Evolutionary conservation across 1,284 basidiomycete genomes (phyloP), one percentile per base, ranked within the genome.

Genomic region (Coniferiporia weirii): DNA sequence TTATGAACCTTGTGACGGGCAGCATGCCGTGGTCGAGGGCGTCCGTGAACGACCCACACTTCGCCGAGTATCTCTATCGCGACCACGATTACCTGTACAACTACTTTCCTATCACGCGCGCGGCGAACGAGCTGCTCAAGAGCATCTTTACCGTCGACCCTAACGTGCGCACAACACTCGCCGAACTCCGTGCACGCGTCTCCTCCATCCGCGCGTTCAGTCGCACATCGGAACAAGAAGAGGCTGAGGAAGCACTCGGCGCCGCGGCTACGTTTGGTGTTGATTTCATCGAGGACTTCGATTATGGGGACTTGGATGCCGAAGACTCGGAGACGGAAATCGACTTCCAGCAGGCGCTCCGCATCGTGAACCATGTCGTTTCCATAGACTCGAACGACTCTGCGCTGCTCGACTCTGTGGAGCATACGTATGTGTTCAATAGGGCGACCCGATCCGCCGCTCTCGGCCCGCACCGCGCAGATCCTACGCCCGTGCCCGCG

Each of bases 1-100:
- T 99, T 51, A 87, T 98, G 71, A 98, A 98, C 73, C 84, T 99
- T 57, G 89, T 93, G 53, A 97, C 93, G 47, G 94, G 94, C 17
- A 87, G 95, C 61, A 98, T 98, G 69, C 96, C 96, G 20, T 99
- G 97, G 97, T 93, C 94, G 75, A 94, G 93, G 49, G 96, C 97
- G n/a, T 89, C 88, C 63, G 75, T 79, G 12, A 78, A 81, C 61
- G 89, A 90, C 68, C 85, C 84, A 57, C 89, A 87, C 5, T 91
- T 90, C 77, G 82, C 83, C 70, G 85, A 86, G 2, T 89, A 89
- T 69, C 77, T 89, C 53, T 79, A 80, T 61, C 80, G 85, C 64
- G 84, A 86, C 38, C 64, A 71, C 49, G 75, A 76, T 62, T 89
- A 89, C 76, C 79, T 91, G 36, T 83, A 84, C 45, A 85, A 80